These are phyloP conservation scores for Lunasporangiospora selenospora DNA, from an alignment of 192 early-diverging fungal species.

Conservation along the genomic window DNA sequence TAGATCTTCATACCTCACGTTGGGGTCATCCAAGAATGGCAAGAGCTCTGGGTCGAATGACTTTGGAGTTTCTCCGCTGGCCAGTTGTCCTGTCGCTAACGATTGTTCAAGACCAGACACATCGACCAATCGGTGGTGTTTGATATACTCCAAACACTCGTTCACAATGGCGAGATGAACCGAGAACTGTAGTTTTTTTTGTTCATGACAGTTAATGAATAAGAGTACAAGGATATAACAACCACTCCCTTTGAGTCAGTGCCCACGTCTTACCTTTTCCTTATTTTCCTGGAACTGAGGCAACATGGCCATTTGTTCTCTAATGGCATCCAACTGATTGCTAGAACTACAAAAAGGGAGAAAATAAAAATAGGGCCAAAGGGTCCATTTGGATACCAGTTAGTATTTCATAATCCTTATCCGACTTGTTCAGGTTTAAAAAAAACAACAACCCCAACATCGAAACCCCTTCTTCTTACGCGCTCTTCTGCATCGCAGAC, in stretches of 20 bases:
- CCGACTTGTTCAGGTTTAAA: not conserved
- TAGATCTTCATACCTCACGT: slow-evolving; percentile 48
- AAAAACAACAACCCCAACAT: not conserved
- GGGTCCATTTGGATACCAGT: not conserved
- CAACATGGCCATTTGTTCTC: slow-evolving; percentile 82
- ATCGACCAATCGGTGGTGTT: slow-evolving; percentile 67
- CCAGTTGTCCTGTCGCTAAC: slow-evolving; percentile 74
- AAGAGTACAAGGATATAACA: too few relatives aligned
- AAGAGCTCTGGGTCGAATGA: slow-evolving; percentile 79
- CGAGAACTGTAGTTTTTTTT: slow-evolving; percentile 36
- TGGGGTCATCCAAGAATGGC: slow-evolving; percentile 73
- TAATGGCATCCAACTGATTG: slow-evolving; percentile 79
- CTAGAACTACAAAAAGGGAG: slow-evolving; percentile 27
- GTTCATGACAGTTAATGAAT: too few relatives aligned
- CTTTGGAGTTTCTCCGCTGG: slow-evolving; percentile 68
- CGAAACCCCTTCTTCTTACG: not conserved
- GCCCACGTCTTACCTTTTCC: slow-evolving; percentile 37
- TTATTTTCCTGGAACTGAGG: slow-evolving; percentile 82
- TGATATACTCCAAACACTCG: slow-evolving; percentile 77
- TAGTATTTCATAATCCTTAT: not conserved
- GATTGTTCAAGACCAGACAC: slow-evolving; percentile 80
- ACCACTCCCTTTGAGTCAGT: too few relatives aligned
- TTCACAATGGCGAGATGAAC: slow-evolving; percentile 82
- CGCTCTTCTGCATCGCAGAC: slow-evolving; percentile 48
- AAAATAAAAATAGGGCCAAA: slow-evolving; percentile 7